Evolutionary conservation across 192 early-diverging fungal genomes (phyloP).

Genomic region (Ramicandelaber brevisporus): DNA sequence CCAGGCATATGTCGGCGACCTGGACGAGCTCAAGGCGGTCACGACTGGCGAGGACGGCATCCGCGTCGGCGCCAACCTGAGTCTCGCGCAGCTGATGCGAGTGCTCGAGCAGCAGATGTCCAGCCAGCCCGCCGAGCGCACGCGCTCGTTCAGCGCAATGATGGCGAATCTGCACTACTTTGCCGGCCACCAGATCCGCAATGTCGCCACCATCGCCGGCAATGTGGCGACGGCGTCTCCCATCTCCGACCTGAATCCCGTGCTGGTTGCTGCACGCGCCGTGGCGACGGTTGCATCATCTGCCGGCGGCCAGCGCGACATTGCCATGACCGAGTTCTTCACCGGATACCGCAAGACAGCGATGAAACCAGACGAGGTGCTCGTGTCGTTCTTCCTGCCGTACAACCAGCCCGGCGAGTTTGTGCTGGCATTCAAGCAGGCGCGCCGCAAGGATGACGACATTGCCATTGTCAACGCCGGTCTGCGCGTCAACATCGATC

Average conservation of each 20-base stretch:
- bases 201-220: slow-evolving; percentile 61
- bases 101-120: slow-evolving; percentile 7
- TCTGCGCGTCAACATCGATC: slow-evolving; percentile 25
- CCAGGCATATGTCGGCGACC: slow-evolving; percentile 35
- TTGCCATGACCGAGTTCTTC: slow-evolving; percentile 50
- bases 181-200: slow-evolving; percentile 66
- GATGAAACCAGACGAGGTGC: slow-evolving; percentile 30
- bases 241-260: slow-evolving; percentile 71
- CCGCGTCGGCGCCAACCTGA: slow-evolving; percentile 37
- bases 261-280: slow-evolving; percentile 40
- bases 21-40: slow-evolving; percentile 32
- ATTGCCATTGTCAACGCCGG: slow-evolving; percentile 70
- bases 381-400: slow-evolving; percentile 39
- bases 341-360: slow-evolving; percentile 58
- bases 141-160: slow-evolving; percentile 33
- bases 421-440: slow-evolving; percentile 58
- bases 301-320: slow-evolving; percentile 10
- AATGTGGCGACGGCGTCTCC: slow-evolving; percentile 75
- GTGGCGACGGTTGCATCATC: slow-evolving; percentile 17
- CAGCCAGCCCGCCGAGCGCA: slow-evolving; percentile 6
- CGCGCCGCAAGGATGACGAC: slow-evolving; percentile 68
- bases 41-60: slow-evolving; percentile 13
- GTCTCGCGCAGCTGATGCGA: slow-evolving; percentile 29
- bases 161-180: slow-evolving; percentile 51
- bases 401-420: slow-evolving; percentile 26